Evolutionary conservation across 305 asterid species (phyloP).

Genomic region (Euphrasia arctica): DNA sequence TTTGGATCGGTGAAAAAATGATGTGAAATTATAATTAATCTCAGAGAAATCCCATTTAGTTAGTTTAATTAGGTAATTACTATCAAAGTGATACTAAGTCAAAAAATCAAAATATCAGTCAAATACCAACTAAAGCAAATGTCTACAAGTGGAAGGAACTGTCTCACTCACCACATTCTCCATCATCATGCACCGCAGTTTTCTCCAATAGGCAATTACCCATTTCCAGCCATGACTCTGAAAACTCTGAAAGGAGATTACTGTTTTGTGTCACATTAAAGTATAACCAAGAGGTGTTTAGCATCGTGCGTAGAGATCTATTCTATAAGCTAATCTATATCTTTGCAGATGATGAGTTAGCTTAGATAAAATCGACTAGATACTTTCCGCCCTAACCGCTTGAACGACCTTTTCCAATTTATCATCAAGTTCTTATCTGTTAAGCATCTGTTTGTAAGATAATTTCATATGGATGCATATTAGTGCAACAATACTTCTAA

Average conservation of each 20-base stretch:
- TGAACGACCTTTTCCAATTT: conserved; percentile 3
- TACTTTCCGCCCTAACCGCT: neutral
- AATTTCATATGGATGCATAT: neutral
- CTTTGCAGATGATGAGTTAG: neutral
- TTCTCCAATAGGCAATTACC: conserved; percentile 80
- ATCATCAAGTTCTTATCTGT: neutral
- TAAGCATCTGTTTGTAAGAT: neutral
- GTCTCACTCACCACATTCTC: conserved; percentile 57
- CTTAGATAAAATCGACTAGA: neutral
- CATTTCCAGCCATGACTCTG: conserved; percentile 85
- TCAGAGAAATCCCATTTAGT: neutral
- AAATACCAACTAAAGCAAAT: conserved; percentile 19
- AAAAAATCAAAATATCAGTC: conserved; percentile 2
- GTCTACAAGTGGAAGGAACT: conserved; percentile 16
- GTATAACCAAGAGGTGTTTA: conserved; percentile 7
- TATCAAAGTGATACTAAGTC: too few relatives aligned
- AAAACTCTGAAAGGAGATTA: conserved; percentile 55
- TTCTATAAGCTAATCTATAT: neutral
- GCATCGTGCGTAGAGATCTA: neutral
- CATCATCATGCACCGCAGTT: conserved; percentile 57
- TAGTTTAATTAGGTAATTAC: conserved; percentile 5
- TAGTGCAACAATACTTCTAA: conserved; percentile 4
- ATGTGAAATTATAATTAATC: neutral
- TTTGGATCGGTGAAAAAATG: conserved; percentile 7
- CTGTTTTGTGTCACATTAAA: neutral